Percentiles rank a stretch among this genome's conserved stretches.
phyloP scores from a whole-genome alignment of 805 yeast species.

The Clavispora asparagi region DNA sequence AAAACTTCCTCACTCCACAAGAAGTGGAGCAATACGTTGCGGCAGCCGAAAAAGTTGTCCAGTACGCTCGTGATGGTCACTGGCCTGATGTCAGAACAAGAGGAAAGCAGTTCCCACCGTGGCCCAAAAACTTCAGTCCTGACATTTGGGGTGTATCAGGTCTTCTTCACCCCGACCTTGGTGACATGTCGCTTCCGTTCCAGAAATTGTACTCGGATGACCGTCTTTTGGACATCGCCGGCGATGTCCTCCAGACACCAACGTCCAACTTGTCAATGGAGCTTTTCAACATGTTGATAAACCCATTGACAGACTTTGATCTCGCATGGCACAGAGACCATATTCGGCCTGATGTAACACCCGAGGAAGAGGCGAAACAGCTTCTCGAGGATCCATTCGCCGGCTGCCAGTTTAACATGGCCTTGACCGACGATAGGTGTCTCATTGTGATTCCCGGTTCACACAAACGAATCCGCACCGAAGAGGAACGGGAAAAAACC shows the following conservation, averaged over 20 bases:
- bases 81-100: constrained; percentile 47
- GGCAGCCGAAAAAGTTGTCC: constrained; percentile 35
- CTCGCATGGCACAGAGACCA: constrained; percentile 51
- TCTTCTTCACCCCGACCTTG: constrained; percentile 42
- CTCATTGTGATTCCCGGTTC: constrained; percentile 46
- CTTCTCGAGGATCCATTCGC: constrained; percentile 36
- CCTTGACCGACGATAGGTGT: constrained; percentile 42
- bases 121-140: constrained; percentile 46
- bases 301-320: constrained; percentile 49
- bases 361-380: constrained; percentile 39
- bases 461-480: constrained; percentile 41
- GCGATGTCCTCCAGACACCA: constrained; percentile 39
- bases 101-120: constrained; percentile 55
- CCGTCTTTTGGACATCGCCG: constrained; percentile 33
- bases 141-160: constrained; percentile 52
- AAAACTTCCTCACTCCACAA: constrained; percentile 34
- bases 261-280: constrained; percentile 39
- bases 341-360: constrained; percentile 42
- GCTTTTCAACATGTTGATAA: constrained; percentile 47
- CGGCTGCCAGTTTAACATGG: constrained; percentile 49
- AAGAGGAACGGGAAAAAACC: constrained; percentile 38
- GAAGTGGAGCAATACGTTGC: constrained; percentile 32
- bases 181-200: constrained; percentile 29
- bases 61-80: constrained; percentile 41
- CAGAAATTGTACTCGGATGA: constrained; percentile 38